Evolutionary conservation across 2,329 filamentous ascomycete genomes (phyloP).

Genomic region (Aspergillus jensenii): DNA sequence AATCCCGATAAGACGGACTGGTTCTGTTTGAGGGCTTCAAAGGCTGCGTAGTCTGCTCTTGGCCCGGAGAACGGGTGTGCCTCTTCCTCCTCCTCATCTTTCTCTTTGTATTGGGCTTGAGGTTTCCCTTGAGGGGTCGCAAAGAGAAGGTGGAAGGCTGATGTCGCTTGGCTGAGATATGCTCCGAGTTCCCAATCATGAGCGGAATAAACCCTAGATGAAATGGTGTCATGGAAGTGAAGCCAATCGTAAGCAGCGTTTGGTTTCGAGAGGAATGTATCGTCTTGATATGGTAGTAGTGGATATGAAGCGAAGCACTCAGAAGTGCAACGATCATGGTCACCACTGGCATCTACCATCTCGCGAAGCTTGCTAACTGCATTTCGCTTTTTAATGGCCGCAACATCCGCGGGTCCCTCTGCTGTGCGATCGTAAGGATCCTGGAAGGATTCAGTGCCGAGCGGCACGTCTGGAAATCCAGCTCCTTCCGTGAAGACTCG

Average conservation of each 20-base stretch:
- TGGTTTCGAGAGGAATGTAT: constrained; percentile 86
- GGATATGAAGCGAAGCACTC: constrained; percentile 87
- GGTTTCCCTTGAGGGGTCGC: constrained; percentile 63
- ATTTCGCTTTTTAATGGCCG: constrained; percentile 59
- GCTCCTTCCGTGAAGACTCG: constrained; percentile 65
- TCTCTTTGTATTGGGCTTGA: constrained; percentile 35
- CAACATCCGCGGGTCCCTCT: constrained; percentile 52
- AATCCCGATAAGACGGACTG: constrained; percentile 70
- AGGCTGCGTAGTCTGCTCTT: constrained; percentile 76
- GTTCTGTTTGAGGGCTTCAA: constrained; percentile 78
- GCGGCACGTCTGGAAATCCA: constrained; percentile 53
- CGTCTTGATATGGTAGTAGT: constrained; percentile 86
- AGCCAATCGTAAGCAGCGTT: constrained; percentile 90
- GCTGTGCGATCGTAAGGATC: constrained; percentile 31
- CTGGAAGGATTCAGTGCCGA: constrained; percentile 38
- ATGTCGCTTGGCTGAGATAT: constrained; percentile 81
- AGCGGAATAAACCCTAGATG: constrained; percentile 72
- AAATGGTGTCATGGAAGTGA: constrained; percentile 84
- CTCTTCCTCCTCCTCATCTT: constrained; percentile 49
- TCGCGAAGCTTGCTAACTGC: constrained; percentile 60
- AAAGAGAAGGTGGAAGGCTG: constrained; percentile 91
- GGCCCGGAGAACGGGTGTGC: constrained; percentile 77
- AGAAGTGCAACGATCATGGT: constrained; percentile 61
- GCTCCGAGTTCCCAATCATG: constrained; percentile 92
- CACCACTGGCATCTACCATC: constrained; percentile 63